Evolutionary conservation across 257 asterid genomes (phyloP).

Genomic region (Craterostigma plantagineum): DNA sequence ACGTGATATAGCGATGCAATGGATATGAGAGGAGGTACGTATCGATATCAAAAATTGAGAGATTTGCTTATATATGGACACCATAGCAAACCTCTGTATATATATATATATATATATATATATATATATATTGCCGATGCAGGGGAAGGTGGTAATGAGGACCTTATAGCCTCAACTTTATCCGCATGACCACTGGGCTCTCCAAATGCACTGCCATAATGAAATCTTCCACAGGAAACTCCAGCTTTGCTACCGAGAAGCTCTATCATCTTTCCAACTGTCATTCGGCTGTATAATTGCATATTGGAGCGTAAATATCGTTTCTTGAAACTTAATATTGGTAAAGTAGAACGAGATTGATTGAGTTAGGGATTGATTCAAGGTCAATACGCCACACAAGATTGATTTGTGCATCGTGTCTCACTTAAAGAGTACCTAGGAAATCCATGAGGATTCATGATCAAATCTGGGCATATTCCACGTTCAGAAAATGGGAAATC

Average conservation of each 20-base stretch:
- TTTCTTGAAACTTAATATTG: background rate
- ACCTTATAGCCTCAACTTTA: conserved; percentile 84
- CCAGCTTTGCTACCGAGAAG: conserved; percentile 98
- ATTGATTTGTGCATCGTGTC: too few species aligned
- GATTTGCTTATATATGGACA: too few species aligned
- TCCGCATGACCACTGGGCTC: conserved; percentile 98
- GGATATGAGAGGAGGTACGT: too few species aligned
- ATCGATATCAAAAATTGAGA: too few species aligned
- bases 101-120: too few species aligned
- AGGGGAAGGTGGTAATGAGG: conserved; percentile 4
- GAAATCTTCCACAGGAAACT: conserved; percentile 89
- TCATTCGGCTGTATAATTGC: conserved; percentile 68
- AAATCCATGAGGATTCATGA: conserved; percentile 99
- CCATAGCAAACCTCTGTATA: too few species aligned
- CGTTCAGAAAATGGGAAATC: conserved; percentile 95
- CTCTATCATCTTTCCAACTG: conserved; percentile 96
- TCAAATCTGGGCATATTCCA: conserved; percentile 94
- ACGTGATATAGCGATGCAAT: too few species aligned
- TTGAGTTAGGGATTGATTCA: background rate
- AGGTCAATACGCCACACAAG: too few species aligned
- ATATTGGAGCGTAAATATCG: background rate
- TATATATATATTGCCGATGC: too few species aligned
- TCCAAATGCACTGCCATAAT: conserved; percentile 96
- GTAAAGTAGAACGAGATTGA: background rate
- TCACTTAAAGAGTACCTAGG: conserved; percentile 42